Base-by-base conservation (phyloP, 2,329 filamentous ascomycete species). In the Colletotrichum orbiculare region DNA sequence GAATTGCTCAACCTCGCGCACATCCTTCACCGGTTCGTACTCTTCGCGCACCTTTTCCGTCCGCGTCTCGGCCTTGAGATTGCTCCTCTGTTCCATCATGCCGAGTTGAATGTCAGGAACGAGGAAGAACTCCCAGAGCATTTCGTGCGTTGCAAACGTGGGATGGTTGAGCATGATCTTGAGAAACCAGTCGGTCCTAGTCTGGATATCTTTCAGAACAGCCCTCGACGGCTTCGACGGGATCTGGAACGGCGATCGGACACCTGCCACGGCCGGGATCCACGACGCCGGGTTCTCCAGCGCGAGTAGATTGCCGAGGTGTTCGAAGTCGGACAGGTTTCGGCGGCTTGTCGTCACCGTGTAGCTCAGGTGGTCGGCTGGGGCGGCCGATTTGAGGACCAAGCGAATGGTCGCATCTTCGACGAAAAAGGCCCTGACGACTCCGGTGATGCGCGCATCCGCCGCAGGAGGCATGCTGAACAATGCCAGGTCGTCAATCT, bases 111-210 rank as follows among this genome's bases (percentile, higher is more conserved):
- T 88, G 70, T 99, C 96, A 1, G 96, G 96, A 11, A 99, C 94
- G 1, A 99, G 85, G 78, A 99, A 97, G 79, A 99, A 99, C 72
- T 99, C 96, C 96, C 96, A 99, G 2, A 99, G 85, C 86, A 98
- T 93, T 79, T 99, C 96, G 73, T 99, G 96, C 0, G 93, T 97
- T 0, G 93, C 87, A 74, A 99, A 97, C 0, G 96, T 98, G 4
- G 95, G 91, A 73, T 99, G 96, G 8, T 87, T 85, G 34, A 99
- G 84, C 68, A 99, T 85, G 15, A 94, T 93, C 69, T 92, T 93
- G 70, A 99, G 81, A 72, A 98, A 97, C 70, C 89, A 91, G 77
- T 99, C 93, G 17, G 97, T 88, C 13, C 91, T 89, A 48, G 93
- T 81, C 75, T 99, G 96, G 55, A 94, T 91, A 71, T 98, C 94